Evolutionary conservation across 345 rosid genomes (phyloP), one percentile per base, ranked within the genome.

Genomic region (Excoecaria cochinchinensis): DNA sequence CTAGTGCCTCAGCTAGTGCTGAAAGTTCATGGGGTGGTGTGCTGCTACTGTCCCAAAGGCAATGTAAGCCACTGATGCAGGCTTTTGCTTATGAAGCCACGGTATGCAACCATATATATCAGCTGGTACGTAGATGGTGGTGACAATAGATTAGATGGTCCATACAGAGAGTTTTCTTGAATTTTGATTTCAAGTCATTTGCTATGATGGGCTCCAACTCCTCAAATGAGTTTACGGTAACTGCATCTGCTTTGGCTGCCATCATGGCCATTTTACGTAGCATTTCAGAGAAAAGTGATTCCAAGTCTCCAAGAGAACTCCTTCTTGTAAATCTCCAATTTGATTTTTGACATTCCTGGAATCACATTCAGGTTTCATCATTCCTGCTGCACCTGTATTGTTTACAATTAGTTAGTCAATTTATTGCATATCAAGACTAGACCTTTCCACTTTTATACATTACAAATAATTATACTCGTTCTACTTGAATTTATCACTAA

Each of bases 201-300:
- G 85, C 82, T 6, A 74, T 69, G 25, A 21, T 61, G 0, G 77
- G 87, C 19, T 87, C 90, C 17, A 87, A 64, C 21, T 80, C 87
- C 72, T 83, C 82, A 61, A 85, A 87, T 14, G 83, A 72, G 75
- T 87, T 87, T 0, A 85, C 39, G 72, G 80, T 77, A 11, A 87
- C 85, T 1, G 88, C 84, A 8, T 76, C 57, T 50, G 86, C 87
- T 46, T 70, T 65, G 2, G 86, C 83, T 3, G 85, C 72, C 3
- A 48, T 38, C 17, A 12, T 24, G 63, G 81, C 84, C 90, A 87
- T 83, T 59, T 70, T 73, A 50, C 70, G 77, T 39, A 83, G 80
- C 82, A 81, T 83, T 38, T 17, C 4, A 53, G 89, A 83, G 74
- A 86, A 83, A 60, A 75, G 10, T 42, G 89, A 83, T 2, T 79